phyloP scores from a whole-genome alignment of 1,284 basidiomycete genomes.

The Ganoderma multipileum region DNA sequence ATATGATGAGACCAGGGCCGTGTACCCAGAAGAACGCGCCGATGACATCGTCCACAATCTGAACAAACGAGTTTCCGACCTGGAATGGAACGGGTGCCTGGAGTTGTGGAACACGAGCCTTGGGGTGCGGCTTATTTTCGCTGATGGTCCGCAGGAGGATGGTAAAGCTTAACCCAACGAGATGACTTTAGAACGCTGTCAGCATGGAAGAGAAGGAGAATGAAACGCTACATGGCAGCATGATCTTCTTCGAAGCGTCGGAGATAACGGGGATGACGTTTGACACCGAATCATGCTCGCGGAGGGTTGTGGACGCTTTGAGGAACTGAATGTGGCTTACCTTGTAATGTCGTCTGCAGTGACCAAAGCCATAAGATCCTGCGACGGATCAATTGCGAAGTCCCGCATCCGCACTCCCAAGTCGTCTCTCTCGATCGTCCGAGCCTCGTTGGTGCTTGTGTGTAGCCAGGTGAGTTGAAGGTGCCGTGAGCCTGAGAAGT shows the following conservation, averaged over 20 bases:
- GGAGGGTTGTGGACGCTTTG: background rate
- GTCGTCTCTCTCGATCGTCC: conserved; percentile 42
- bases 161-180: conserved; percentile 19
- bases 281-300: background rate
- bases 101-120: conserved; percentile 34
- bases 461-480: conserved; percentile 51
- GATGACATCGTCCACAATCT: conserved; percentile 59
- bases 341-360: background rate
- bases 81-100: conserved; percentile 40
- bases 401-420: conserved; percentile 54
- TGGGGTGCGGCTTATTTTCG: conserved; percentile 49
- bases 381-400: conserved; percentile 70
- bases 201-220: background rate
- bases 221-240: background rate
- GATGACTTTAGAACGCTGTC: conserved; percentile 4
- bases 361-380: conserved; percentile 60
- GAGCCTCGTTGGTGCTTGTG: conserved; percentile 30
- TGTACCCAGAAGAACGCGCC: conserved; percentile 51
- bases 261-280: background rate
- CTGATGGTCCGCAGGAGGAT: conserved; percentile 49
- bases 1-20: conserved; percentile 50
- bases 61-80: conserved; percentile 47
- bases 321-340: background rate
- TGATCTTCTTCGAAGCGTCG: background rate
- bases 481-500: conserved; percentile 37